Base-by-base conservation (phyloP, 2,329 filamentous ascomycete species). In the Zymoseptoria pseudotritici region DNA sequence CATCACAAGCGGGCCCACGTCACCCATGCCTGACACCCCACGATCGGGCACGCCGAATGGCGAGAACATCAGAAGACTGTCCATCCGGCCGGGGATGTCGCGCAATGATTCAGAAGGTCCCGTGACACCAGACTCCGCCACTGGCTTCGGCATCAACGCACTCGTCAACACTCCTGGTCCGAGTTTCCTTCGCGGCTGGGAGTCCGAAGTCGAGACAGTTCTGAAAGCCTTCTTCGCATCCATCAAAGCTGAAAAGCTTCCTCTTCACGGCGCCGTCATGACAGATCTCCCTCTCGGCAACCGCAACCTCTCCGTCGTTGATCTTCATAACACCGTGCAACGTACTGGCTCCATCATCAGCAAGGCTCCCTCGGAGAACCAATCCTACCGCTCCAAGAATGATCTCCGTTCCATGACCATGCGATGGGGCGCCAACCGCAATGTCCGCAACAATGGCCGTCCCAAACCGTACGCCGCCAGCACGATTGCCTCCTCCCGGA, bases 171-270 rank as follows among this genome's bases (percentile, higher is more conserved):
- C 82, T 8, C 86, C 88, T 0, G 95, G 91, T 70, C 84, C 85
- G 56, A 93, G 91, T 6, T 80, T 86, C 0, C 80, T 88, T 69
- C 87, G 86, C 65, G 86, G 84, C 1, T 99, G 94, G 94, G 91
- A 97, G 72, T 81, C 84, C 42, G 91, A 96, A 72, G 81, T 99
- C 50, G 94, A 99, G 75, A 79, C 83, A n/a, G 89, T 97, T 6
- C 80, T 99, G 24, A 96, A 96, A 74, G 87, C 91, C 21, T 96
- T 95, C 62, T 99, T 96, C 74, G 84, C 80, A 26, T 96, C 92
- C 0, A 97, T 99, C 69, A 87, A 90, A 54, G 88, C 90, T 66
- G 86, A 95, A 65, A 86, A 85, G n/a, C 79, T 99, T 53, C 94
- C 94, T 4, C 79, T 97, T 3, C 91, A 94, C 70, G 91, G 91